Evolutionary conservation across 2,329 filamentous ascomycete genomes (phyloP).

Genomic region (Colletotrichum cordylinicola): DNA sequence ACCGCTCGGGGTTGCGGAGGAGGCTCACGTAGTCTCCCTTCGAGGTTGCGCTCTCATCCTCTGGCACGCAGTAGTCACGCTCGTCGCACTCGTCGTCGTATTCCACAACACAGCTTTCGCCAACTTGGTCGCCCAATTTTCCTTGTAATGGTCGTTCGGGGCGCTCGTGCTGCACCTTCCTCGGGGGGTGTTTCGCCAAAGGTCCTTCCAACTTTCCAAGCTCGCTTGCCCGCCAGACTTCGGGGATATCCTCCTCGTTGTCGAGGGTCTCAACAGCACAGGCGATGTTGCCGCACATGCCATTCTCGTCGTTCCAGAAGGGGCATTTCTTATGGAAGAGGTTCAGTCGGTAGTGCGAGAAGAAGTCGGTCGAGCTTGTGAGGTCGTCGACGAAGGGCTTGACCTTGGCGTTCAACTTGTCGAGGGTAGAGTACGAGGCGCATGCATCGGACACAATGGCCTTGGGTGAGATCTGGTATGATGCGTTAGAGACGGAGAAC

Average conservation of each 20-base stretch:
- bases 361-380: slow-evolving; percentile 91
- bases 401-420: slow-evolving; percentile 79
- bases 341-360: slow-evolving; percentile 95
- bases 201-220: slow-evolving; percentile 92
- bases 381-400: slow-evolving; percentile 81
- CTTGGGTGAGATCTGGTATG: slow-evolving; percentile 79
- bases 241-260: slow-evolving; percentile 91
- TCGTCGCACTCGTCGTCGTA: slow-evolving; percentile 98
- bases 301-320: slow-evolving; percentile 93
- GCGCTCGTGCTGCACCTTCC: slow-evolving; percentile 70
- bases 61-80: slow-evolving; percentile 93
- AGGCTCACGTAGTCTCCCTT: slow-evolving; percentile 98
- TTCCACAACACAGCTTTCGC: slow-evolving; percentile 95
- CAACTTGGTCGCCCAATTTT: slow-evolving; percentile 82
- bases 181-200: slow-evolving; percentile 86
- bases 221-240: slow-evolving; percentile 90
- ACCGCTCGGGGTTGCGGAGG: slow-evolving; percentile 90
- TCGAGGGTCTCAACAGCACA: slow-evolving; percentile 96
- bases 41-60: slow-evolving; percentile 84
- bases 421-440: slow-evolving; percentile 90
- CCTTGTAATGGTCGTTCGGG: slow-evolving; percentile 80
- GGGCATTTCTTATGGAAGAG: slow-evolving; percentile 94
- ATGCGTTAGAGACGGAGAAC: slow-evolving; percentile 44
- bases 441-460: slow-evolving; percentile 94
- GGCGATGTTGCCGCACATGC: slow-evolving; percentile 96